phyloP scores from a whole-genome alignment of 768 basidiomycete genomes.

The Pleurotus tuoliensis region DNA sequence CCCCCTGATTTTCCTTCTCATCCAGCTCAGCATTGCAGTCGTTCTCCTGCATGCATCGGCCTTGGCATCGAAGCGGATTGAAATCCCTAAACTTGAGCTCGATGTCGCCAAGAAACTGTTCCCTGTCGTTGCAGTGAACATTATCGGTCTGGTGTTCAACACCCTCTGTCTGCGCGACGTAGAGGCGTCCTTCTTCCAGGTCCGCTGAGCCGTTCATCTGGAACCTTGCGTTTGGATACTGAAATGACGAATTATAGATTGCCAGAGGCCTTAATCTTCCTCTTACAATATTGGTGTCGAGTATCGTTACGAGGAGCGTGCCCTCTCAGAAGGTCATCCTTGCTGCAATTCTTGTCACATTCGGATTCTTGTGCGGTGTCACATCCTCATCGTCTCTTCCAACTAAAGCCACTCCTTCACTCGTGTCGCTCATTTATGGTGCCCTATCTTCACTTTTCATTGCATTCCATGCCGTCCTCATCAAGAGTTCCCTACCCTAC shows the following conservation, averaged over 20 bases:
- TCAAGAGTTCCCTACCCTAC: constrained; percentile 65
- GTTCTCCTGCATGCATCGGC: constrained; percentile 56
- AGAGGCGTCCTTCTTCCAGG: constrained; percentile 81
- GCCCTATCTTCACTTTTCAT: constrained; percentile 71
- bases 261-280: constrained; percentile 83
- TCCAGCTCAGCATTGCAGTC: constrained; percentile 69
- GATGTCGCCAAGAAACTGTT: constrained; percentile 52
- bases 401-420: constrained; percentile 38
- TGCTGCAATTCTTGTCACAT: constrained; percentile 61
- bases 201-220: constrained; percentile 16
- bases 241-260: constrained; percentile 42
- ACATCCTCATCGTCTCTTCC: constrained; percentile 50
- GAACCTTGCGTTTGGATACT: no score
- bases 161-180: constrained; percentile 75
- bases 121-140: constrained; percentile 64
- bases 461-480: constrained; percentile 70
- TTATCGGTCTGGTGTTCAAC: constrained; percentile 76
- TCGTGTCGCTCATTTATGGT: constrained; percentile 64
- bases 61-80: constrained; percentile 41
- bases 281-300: constrained; percentile 73
- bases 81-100: constrained; percentile 54
- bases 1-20: constrained; percentile 62
- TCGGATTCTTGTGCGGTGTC: constrained; percentile 77
- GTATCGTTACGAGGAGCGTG: constrained; percentile 46
- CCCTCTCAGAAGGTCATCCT: constrained; percentile 53